Percentiles rank a stretch among this genome's conserved stretches.
Evolutionary conservation across 768 basidiomycete species (phyloP).

Genomic region (Gymnopilus dilepis): DNA sequence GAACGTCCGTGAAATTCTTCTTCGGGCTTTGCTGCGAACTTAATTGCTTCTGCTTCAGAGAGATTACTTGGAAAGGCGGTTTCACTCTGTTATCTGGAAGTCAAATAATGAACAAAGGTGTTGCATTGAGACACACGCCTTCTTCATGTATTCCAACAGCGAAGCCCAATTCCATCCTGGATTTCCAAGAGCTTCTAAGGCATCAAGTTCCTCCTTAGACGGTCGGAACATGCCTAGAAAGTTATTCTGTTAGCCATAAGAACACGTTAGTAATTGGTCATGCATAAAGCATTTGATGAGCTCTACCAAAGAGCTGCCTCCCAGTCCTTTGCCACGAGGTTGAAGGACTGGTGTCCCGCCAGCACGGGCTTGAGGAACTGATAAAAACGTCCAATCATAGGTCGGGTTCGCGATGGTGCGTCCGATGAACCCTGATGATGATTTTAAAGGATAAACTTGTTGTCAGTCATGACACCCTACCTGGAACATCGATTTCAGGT

Average conservation of each 20-base stretch:
- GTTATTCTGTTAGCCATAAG: slow-evolving; percentile 3
- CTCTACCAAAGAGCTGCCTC: slow-evolving; percentile 17
- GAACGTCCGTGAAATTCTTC: slow-evolving; percentile 9
- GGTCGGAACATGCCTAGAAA: slow-evolving; percentile 19
- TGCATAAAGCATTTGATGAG: background rate
- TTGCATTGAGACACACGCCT: slow-evolving; percentile 10
- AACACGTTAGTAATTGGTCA: background rate
- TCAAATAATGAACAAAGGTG: background rate
- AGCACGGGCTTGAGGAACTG: slow-evolving; percentile 14
- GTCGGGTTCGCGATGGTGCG: slow-evolving; percentile 13
- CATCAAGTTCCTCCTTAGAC: slow-evolving; percentile 9
- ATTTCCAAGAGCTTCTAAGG: slow-evolving; percentile 18
- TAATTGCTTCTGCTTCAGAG: background rate
- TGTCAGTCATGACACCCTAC: background rate
- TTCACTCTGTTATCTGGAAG: background rate
- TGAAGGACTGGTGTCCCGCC: slow-evolving; percentile 11
- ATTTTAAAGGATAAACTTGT: background rate
- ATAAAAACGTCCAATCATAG: slow-evolving; percentile 21
- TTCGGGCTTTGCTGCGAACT: slow-evolving; percentile 5
- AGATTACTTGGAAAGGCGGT: slow-evolving; percentile 4
- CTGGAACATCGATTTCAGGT: slow-evolving; percentile 19
- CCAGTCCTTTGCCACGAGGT: slow-evolving; percentile 19
- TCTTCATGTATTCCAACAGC: slow-evolving; percentile 18
- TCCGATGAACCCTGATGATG: slow-evolving; percentile 6
- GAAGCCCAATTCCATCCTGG: slow-evolving; percentile 19